Conservation (phyloP, 1,139 yeast species). For the Saccharomyces hybrid region DNA sequence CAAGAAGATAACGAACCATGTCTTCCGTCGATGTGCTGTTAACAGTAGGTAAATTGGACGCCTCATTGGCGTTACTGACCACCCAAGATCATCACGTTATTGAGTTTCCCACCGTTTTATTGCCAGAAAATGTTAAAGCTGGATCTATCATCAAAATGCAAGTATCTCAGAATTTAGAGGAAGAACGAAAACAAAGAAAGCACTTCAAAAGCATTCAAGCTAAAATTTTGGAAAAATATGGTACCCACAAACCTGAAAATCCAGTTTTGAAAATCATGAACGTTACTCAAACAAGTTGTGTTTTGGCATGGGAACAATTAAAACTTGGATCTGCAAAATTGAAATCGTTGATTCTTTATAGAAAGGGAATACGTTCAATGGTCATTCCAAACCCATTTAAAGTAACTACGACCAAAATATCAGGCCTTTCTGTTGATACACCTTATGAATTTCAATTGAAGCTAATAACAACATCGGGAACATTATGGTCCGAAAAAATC, state of each 20-base stretch:
- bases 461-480: slow-evolving; percentile 85
- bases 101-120: slow-evolving; percentile 87
- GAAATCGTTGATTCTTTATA: slow-evolving; percentile 68
- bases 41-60: slow-evolving; percentile 93
- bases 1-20: slow-evolving; percentile 7
- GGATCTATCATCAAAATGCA: slow-evolving; percentile 88
- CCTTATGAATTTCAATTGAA: slow-evolving; percentile 71
- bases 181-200: slow-evolving; percentile 53
- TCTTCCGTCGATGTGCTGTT: slow-evolving; percentile 50
- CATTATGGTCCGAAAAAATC: slow-evolving; percentile 57
- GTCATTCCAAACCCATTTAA: slow-evolving; percentile 77
- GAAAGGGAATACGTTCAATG: slow-evolving; percentile 64
- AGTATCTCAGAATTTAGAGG: slow-evolving; percentile 68
- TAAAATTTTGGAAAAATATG: slow-evolving; percentile 64
- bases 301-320: slow-evolving; percentile 85
- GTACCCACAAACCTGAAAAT: slow-evolving; percentile 58
- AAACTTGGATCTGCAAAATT: slow-evolving; percentile 78
- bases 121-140: slow-evolving; percentile 86
- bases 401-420: slow-evolving; percentile 75
- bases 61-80: slow-evolving; percentile 81
- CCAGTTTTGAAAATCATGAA: slow-evolving; percentile 70
- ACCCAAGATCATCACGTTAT: slow-evolving; percentile 91
- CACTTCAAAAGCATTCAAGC: slow-evolving; percentile 62
- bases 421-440: slow-evolving; percentile 86
- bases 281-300: slow-evolving; percentile 90